Evolutionary conservation across 225 moss, liverwort and hornwort species (phyloP), one percentile per base, ranked within the genome.

Genomic region (Bryoerythrophyllum caledonicum): DNA sequence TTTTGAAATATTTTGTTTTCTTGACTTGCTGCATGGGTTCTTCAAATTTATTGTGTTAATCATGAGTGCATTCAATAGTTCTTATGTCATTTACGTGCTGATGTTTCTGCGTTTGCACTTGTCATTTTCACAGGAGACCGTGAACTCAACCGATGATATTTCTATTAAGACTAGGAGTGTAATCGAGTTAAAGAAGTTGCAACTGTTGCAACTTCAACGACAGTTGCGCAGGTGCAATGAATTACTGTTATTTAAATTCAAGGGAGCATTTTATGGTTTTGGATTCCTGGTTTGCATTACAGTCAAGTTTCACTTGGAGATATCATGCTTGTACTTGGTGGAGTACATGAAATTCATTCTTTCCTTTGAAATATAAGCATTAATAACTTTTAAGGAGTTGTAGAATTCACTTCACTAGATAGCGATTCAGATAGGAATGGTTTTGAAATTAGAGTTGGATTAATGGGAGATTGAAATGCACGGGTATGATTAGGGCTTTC

Each of bases 141-240:
- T 93, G 84, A 93, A 82, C 83, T 89, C 92, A 54, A 89, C 89
- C 25, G 95, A 95, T 60, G 94, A 95, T 71, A 89, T 91, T 40
- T 90, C 93, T 44, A 88, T 95, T 10, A 99, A 93, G 86, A 99
- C 99, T 30, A 93, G 90, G 79, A 99, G 90, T 85, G 95, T 99
- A 35, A 99, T 99, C 64, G 99, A 95, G 68, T 78, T 99, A 54
- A 99, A 99, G 82, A 99, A 95, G 78, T 76, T 99, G 82, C 95
- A 99, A 82, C 84, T 95, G 15, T 80, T 95, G 73, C 84, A 83
- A 27, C 79, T 99, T 43, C 99, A 99, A 78, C 93, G 93, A 28
- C 83, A 85, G 56, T 79, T 99, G 81, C 99, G 99, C 80, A 93
- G 92, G 99, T 95, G 76, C 76, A 60, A 69, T 30, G 52, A 57